A percentile compares a stretch with the other conserved stretches of the same genome.
phyloP scores from a whole-genome alignment of 108 stramenopile genomes.

The Nitzschia inconspicua region DNA sequence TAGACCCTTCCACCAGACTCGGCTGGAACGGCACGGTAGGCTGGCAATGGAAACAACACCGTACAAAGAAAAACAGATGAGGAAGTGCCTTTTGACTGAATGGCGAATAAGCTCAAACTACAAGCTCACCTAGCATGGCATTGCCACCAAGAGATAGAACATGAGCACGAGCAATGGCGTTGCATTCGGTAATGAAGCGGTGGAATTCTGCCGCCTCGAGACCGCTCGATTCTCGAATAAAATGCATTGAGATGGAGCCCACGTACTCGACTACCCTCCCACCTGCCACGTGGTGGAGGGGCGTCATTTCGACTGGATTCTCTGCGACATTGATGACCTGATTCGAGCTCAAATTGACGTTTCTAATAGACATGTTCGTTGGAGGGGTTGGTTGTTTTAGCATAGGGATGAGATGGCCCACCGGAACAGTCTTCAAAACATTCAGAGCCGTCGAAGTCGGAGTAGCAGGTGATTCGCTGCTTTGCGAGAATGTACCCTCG shows the following conservation, averaged over 20 bases:
- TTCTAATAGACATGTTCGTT: not conserved
- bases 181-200: slow-evolving; percentile 86
- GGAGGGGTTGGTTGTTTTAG: slow-evolving; percentile 19
- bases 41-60: slow-evolving; percentile 9
- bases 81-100: not conserved
- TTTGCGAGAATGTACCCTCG: not conserved
- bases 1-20: slow-evolving; percentile 87
- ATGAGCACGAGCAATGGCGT: slow-evolving; percentile 87
- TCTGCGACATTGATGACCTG: slow-evolving; percentile 47
- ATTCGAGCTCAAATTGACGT: not conserved
- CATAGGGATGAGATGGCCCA: slow-evolving; percentile 7
- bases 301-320: slow-evolving; percentile 77
- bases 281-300: slow-evolving; percentile 66
- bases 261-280: slow-evolving; percentile 75
- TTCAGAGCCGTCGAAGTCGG: slow-evolving; percentile 5
- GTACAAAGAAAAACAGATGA: not conserved
- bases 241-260: slow-evolving; percentile 84
- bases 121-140: slow-evolving; percentile 73
- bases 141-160: slow-evolving; percentile 87
- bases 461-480: not conserved
- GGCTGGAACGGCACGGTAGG: slow-evolving; percentile 81
- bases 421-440: slow-evolving; percentile 12
- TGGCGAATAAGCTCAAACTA: not conserved
- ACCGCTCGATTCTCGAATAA: slow-evolving; percentile 83
- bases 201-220: slow-evolving; percentile 83